Percentiles rank a stretch among this genome's conserved stretches.
Evolutionary conservation across 805 yeast genomes (phyloP).

Genomic region (Sugiyamaella floridensis): DNA sequence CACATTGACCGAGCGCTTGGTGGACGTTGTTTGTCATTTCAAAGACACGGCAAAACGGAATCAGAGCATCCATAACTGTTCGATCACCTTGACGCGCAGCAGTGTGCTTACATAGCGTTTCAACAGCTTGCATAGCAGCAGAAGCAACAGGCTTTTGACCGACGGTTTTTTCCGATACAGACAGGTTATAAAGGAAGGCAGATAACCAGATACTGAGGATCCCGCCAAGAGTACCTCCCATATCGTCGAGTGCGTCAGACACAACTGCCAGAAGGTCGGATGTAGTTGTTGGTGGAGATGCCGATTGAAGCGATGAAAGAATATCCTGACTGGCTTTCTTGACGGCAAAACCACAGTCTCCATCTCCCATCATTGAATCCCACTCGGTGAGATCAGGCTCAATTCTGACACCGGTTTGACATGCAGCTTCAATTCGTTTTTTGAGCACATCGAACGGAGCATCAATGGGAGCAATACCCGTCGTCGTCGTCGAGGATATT

Average conservation of each 20-base stretch:
- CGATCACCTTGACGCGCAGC: conserved; percentile 85
- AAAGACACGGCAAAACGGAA: conserved; percentile 35
- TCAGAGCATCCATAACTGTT: conserved; percentile 64
- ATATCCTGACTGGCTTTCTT: conserved; percentile 2
- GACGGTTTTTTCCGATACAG: background rate
- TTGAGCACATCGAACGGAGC: background rate
- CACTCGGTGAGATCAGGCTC: conserved; percentile 7
- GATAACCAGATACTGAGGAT: conserved; percentile 78
- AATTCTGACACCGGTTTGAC: background rate
- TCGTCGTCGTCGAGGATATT: background rate
- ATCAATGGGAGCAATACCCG: background rate
- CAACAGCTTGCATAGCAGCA: conserved; percentile 45
- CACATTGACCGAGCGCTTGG: conserved; percentile 56
- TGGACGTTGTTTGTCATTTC: conserved; percentile 46
- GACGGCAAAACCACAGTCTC: conserved; percentile 8
- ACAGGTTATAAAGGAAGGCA: conserved; percentile 32
- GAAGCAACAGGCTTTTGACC: background rate
- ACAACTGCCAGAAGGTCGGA: background rate
- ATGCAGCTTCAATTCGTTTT: background rate
- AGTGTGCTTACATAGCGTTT: conserved; percentile 75
- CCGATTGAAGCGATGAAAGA: background rate
- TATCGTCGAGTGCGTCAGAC: conserved; percentile 26
- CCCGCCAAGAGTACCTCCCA: conserved; percentile 98
- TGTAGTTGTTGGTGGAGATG: background rate
- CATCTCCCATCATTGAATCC: conserved; percentile 9